These are phyloP conservation scores for Calonectria leucothoes DNA, from an alignment of 2,329 filamentous ascomycete species.

Conservation along the genomic window DNA sequence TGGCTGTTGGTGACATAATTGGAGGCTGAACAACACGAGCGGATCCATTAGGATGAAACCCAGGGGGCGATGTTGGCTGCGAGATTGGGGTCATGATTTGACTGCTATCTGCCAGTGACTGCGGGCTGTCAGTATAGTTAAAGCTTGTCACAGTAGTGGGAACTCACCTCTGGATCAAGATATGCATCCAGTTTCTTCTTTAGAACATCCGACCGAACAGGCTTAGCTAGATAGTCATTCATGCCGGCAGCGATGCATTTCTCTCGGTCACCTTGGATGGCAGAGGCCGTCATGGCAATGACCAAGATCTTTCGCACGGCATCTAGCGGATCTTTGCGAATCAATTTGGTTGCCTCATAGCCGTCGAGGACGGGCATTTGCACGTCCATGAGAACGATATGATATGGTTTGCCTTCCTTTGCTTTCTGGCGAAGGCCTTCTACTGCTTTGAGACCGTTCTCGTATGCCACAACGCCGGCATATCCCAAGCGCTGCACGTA, in stretches of 20 bases:
- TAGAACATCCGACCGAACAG: conserved; percentile 88
- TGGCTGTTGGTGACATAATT: conserved; percentile 1
- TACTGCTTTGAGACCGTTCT: conserved; percentile 89
- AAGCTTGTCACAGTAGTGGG: not conserved
- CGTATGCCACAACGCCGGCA: conserved; percentile 83
- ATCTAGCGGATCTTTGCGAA: conserved; percentile 81
- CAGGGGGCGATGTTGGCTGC: conserved; percentile 11
- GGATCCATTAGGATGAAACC: conserved; percentile 18
- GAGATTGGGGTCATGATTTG: conserved; percentile 18
- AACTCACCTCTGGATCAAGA: conserved; percentile 52
- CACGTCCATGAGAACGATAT: conserved; percentile 94
- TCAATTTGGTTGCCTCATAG: conserved; percentile 87
- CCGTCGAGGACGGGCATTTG: conserved; percentile 96
- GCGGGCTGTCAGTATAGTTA: conserved; percentile 21
- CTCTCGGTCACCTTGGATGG: conserved; percentile 93
- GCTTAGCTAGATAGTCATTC: conserved; percentile 98
- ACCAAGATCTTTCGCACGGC: conserved; percentile 86
- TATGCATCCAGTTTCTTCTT: conserved; percentile 81
- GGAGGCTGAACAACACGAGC: conserved; percentile 19
- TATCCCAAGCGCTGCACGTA: conserved; percentile 91
- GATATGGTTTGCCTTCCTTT: conserved; percentile 80
- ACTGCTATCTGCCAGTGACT: conserved; percentile 24
- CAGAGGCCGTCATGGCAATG: conserved; percentile 96
- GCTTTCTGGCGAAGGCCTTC: conserved; percentile 84
- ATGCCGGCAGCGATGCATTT: conserved; percentile 96